Base-by-base conservation (phyloP, 148 eudicot species). In the Cornus kousa region DNA sequence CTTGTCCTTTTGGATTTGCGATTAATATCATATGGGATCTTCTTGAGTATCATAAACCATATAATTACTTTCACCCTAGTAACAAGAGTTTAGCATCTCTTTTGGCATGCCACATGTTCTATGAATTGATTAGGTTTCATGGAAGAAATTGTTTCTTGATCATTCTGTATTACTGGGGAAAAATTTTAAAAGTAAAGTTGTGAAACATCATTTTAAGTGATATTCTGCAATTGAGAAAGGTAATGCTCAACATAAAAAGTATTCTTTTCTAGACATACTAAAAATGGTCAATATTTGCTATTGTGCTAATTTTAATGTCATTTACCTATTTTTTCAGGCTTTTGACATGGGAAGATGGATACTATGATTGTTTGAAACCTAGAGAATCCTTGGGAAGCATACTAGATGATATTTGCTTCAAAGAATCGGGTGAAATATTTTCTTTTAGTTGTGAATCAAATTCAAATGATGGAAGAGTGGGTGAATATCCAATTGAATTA, bases 291-390 rank as follows among this genome's bases (percentile, higher is more conserved):
- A 62, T 24, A 62, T 1, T n/a, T 13, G 24, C 66, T 17, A 62
- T 6, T 62, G 3, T 17, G 22, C 22, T n/a, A 62, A 17, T 19
- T 62, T n/a, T 62, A 17, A 35, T 23, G 14, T 80, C 53, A 59
- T 72, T 22, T 28, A 74, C 20, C 40, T 77, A 23, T 71, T 72
- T 7, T 77, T 68, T 76, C 82, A 94, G 98, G 90, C 76, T 84
- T 81, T 78, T 94, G 87, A 84, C 84, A 16, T 91, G 87, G 87
- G 98, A 90, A 86, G 97, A 92, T 79, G 93, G 93, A 57, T 92
- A 83, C 82, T 88, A 75, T 82, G 87, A 86, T 78, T 68, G 68
- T 77, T 74, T 72, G 22, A 85, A 82, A 77, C 67, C 67, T 28
- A 79, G 68, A 48, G 80, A 79, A 73, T 75, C 82, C 40, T 72